Base-by-base conservation (phyloP, 495 filamentous ascomycete species). In the Cercophora newfieldiana region DNA sequence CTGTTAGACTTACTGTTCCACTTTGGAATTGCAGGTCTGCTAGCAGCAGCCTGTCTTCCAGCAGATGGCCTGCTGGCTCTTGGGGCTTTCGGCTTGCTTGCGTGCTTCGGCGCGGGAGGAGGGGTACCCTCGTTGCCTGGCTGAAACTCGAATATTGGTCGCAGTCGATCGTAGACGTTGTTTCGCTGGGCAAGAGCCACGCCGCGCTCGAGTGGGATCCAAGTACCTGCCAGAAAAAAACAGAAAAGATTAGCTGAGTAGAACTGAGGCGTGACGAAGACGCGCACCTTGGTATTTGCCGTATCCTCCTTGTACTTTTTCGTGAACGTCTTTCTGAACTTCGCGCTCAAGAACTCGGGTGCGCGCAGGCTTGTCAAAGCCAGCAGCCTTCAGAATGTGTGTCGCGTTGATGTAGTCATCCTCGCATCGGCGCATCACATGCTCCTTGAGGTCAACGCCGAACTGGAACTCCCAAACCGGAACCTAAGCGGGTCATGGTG, bases 281-380 rank as follows among this genome's bases (percentile, higher is more conserved):
- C 25, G 48, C 75, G 58, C 69, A 91, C 93, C 93, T 81, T 99
- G 95, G 70, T 97, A 99, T 86, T 98, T 99, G 61, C 95, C 95
- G 77, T 98, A 99, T 24, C 95, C 95, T 66, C 95, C 95, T 72
- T 99, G 95, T 2, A 99, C 91, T 79, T 99, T 99, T 78, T 98
- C 94, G 78, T 99, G 95, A 8, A 89, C 82, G 10, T 94, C 94
- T 75, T 97, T 96, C 75, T 99, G 95, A 0, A 99, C 94, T 69
- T 99, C 96, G 55, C 96, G 86, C 80, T 99, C 95, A 18, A 99
- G 86, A 63, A 99, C 97, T 65, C 95, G 82, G 29, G 95, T 99
- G 70, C 95, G 85, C 14, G 94, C 91, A 7, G 95, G 94, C 78
- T 99, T 99, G 69, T 85, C 82, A 53, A 86, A 85, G 31, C 83